A percentile compares a stretch with the other conserved stretches of the same genome.
Conservation (phyloP, 495 filamentous ascomycete species). For the Neurospora sp. region DNA sequence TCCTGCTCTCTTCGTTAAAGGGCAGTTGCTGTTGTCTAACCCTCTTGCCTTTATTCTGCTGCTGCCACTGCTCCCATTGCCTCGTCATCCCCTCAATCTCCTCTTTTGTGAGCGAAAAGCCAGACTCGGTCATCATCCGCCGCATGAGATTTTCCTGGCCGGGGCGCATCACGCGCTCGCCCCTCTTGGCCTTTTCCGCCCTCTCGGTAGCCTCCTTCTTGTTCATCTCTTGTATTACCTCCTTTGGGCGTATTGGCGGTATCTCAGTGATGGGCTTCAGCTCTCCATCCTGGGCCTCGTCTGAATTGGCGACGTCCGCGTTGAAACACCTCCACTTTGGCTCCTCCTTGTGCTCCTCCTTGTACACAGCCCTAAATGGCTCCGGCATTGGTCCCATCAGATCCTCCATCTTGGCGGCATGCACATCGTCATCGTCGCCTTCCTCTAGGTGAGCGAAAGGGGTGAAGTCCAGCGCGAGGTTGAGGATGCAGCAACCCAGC, state of each 20-base stretch:
- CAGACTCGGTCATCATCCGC: too few species aligned
- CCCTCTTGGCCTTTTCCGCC: neutral
- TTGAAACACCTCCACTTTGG: neutral
- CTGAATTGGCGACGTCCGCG: neutral
- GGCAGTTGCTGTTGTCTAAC: too few species aligned
- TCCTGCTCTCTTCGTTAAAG: too few species aligned
- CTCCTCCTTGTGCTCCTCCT: neutral
- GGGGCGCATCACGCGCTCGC: neutral
- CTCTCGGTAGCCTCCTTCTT: neutral
- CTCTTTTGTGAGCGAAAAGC: too few species aligned
- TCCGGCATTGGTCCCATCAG: slow-evolving; percentile 12
- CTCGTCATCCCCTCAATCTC: too few species aligned
- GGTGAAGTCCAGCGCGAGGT: neutral
- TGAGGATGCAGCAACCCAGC: slow-evolving; percentile 11
- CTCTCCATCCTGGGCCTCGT: neutral
- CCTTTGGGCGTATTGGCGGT: neutral
- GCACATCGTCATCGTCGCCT: neutral
- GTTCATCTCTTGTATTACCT: neutral
- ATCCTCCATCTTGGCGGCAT: slow-evolving; percentile 3
- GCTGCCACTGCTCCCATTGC: too few species aligned
- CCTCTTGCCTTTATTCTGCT: too few species aligned
- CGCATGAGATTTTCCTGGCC: neutral
- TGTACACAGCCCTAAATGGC: neutral
- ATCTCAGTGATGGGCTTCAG: neutral
- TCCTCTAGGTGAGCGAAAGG: neutral